Evolutionary conservation across 1,284 basidiomycete species (phyloP).

Genomic region (Trametes sp.): DNA sequence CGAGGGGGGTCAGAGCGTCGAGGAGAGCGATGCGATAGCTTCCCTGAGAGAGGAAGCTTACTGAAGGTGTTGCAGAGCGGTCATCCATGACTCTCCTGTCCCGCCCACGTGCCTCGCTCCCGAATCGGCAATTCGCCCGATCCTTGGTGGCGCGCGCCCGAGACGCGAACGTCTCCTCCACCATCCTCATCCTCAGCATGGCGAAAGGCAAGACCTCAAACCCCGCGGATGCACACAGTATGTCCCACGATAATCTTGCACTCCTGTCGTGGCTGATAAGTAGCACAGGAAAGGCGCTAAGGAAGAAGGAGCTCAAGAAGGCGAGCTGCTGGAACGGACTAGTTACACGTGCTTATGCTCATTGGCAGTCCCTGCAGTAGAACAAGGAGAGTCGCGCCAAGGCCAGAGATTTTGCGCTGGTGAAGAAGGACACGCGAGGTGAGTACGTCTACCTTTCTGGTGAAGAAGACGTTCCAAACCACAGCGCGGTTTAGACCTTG

Average conservation of each 20-base stretch:
- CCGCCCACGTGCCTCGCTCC: constrained; percentile 41
- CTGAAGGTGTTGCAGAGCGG: constrained; percentile 28
- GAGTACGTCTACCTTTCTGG: constrained; percentile 21
- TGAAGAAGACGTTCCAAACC: not conserved
- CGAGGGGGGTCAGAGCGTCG: not conserved
- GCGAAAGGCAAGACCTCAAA: constrained; percentile 84
- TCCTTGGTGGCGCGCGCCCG: constrained; percentile 9
- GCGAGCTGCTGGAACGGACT: constrained; percentile 48
- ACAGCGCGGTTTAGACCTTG: constrained; percentile 60
- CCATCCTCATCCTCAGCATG: constrained; percentile 53
- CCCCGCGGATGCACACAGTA: constrained; percentile 87
- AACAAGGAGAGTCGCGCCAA: constrained; percentile 86
- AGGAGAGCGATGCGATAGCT: constrained; percentile 24
- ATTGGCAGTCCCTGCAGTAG: constrained; percentile 60
- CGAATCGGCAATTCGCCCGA: constrained; percentile 13
- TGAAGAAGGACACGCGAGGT: constrained; percentile 90
- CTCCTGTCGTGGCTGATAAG: constrained; percentile 15
- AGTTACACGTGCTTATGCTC: constrained; percentile 16
- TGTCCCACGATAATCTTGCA: constrained; percentile 33
- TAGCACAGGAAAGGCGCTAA: constrained; percentile 79
- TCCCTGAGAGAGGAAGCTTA: constrained; percentile 39
- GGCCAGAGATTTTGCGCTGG: constrained; percentile 79
- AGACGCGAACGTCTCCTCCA: not conserved
- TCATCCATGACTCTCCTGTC: constrained; percentile 25
- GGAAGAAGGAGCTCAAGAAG: constrained; percentile 93